Evolutionary conservation across 2,329 filamentous ascomycete genomes (phyloP), one percentile per base, ranked within the genome.

Genomic region (Zasmidium angulare): DNA sequence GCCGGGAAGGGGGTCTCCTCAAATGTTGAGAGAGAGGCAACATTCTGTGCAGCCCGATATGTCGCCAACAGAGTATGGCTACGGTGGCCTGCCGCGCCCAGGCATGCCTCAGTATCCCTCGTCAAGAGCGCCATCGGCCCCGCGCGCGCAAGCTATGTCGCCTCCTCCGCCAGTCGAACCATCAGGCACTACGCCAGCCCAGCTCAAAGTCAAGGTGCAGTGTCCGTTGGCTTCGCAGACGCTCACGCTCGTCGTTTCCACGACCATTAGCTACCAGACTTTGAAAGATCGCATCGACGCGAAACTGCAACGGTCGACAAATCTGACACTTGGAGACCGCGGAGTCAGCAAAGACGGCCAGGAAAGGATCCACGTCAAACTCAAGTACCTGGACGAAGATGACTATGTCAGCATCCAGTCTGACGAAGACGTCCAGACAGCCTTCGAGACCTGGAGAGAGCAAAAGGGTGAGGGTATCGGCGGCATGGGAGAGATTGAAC

Each of bases 261-360:
- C 91, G 76, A 96, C 96, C 73, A 98, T 98, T 69, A 89, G 91
- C 46, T 98, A 96, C 76, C 91, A 95, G 66, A 95, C 91, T 22
- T 82, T 99, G 56, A 92, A 95, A 64, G 95, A 98, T 72, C 89
- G 95, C 11, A 97, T 99, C 68, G 95, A 99, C 71, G 91, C 92
- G 24, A 99, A 99, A 75, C 84, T 99, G 59, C 89, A 89, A 60
- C 87, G 91, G 56, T 93, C 93, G 68, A 96, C 91, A 20, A 88
- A 84, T 67, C 89, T 90, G 72, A 93, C 89, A 55, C 93, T 97
- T 70, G 87, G 87, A 67, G 89, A 86, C 70, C 90, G 91, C 63
- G 65, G 64, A 7, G 56, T 65, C 1, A 68, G 63, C 36, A 43
- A 43, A 26, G 65, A 66, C 19, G 56, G 58, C 36, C 31, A 60